Evolutionary conservation across 2,329 filamentous ascomycete species (phyloP).

Genomic region (Talaromyces sp.): DNA sequence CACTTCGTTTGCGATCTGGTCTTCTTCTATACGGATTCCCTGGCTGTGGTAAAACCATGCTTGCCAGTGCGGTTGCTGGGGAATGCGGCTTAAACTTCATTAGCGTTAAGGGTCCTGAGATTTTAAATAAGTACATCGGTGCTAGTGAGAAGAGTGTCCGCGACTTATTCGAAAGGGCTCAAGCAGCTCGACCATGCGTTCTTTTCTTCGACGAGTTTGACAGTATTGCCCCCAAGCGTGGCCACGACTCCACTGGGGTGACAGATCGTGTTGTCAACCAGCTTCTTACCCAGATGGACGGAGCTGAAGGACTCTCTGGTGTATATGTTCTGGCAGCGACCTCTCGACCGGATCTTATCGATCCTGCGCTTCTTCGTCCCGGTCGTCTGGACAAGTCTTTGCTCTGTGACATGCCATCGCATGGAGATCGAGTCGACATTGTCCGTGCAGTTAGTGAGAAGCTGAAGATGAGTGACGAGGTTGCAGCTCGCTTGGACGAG

Average conservation of each 20-base stretch:
- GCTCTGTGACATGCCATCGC: constrained; percentile 82
- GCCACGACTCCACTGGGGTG: constrained; percentile 96
- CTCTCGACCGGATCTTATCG: constrained; percentile 89
- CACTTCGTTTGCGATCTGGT: constrained; percentile 89
- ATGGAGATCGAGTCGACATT: constrained; percentile 85
- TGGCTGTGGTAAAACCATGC: constrained; percentile 92
- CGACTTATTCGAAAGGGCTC: constrained; percentile 90
- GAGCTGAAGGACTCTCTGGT: constrained; percentile 88
- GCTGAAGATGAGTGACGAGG: constrained; percentile 69
- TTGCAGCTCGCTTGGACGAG: constrained; percentile 67
- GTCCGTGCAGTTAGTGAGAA: constrained; percentile 81
- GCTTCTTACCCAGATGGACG: constrained; percentile 97
- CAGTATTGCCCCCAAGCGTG: constrained; percentile 93
- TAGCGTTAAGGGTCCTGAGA: constrained; percentile 95
- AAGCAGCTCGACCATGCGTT: constrained; percentile 85
- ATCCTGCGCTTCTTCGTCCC: constrained; percentile 87
- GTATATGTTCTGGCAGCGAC: constrained; percentile 97
- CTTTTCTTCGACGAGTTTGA: constrained; percentile 99
- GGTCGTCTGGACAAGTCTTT: constrained; percentile 92
- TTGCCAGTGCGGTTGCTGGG: constrained; percentile 94
- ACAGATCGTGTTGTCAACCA: constrained; percentile 98
- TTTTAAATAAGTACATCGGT: constrained; percentile 98
- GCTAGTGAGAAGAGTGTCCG: constrained; percentile 95
- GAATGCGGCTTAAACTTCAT: constrained; percentile 99
- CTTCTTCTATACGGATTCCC: constrained; percentile 92